Evolutionary conservation across 177 flowering plant genomes (phyloP).

Genomic region (Vitis hybrid): DNA sequence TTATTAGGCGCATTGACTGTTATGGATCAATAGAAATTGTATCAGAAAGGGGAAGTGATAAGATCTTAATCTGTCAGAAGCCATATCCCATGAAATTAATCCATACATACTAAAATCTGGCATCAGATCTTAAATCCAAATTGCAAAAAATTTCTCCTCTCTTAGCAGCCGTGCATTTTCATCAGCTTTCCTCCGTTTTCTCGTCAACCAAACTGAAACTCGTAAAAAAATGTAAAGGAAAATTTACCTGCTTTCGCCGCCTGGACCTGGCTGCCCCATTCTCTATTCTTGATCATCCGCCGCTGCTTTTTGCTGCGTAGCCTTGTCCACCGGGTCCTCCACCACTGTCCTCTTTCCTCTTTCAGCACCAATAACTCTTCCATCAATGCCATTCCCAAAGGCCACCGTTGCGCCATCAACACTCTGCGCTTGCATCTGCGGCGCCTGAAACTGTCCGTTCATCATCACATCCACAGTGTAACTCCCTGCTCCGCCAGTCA

Average conservation of each 20-base stretch:
- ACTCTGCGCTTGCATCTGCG: background rate
- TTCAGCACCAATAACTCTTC: constrained; percentile 14
- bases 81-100: background rate
- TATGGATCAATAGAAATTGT: too few species aligned
- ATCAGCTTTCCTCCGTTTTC: background rate
- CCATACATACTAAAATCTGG: background rate
- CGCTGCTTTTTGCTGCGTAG: constrained; percentile 57
- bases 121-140: background rate
- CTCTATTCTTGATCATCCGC: constrained; percentile 69
- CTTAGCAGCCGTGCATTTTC: constrained; percentile 44
- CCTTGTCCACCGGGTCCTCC: constrained; percentile 50
- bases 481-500: constrained; percentile 2
- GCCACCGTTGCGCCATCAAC: constrained; percentile 8
- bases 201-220: background rate
- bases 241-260: constrained; percentile 63
- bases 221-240: background rate
- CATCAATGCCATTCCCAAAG: constrained; percentile 23
- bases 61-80: too few species aligned
- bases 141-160: constrained; percentile 37
- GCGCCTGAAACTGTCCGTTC: constrained; percentile 12
- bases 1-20: too few species aligned
- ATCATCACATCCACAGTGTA: constrained; percentile 21
- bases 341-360: constrained; percentile 35
- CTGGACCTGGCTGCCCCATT: constrained; percentile 70
- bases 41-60: too few species aligned